Percentiles rank a stretch among this genome's conserved stretches.
phyloP scores from a whole-genome alignment of 2,329 filamentous ascomycete species.

The Botrytis hyacinthi region DNA sequence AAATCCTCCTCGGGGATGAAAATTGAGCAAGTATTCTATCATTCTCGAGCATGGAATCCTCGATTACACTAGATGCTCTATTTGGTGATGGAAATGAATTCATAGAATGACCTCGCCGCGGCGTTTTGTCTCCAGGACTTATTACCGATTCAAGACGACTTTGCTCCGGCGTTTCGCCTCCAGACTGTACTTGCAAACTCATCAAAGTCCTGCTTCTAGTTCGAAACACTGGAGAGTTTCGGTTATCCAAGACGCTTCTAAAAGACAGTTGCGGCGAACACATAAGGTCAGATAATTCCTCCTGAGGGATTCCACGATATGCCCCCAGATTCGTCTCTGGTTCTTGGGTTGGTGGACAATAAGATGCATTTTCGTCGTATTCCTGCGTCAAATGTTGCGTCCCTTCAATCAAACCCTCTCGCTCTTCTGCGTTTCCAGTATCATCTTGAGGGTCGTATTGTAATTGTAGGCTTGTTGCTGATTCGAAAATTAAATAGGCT shows the following conservation, averaged over 20 bases:
- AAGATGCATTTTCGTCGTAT: slow-evolving; percentile 32
- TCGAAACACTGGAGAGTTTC: slow-evolving; percentile 34
- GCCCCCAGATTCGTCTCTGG: slow-evolving; percentile 10
- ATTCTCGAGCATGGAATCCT: slow-evolving; percentile 52
- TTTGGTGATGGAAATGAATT: slow-evolving; percentile 37
- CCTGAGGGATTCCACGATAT: background rate
- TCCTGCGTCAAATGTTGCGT: slow-evolving; percentile 25
- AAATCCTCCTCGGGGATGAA: slow-evolving; percentile 50
- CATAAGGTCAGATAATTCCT: slow-evolving; percentile 7
- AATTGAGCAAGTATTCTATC: slow-evolving; percentile 38
- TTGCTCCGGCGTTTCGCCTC: background rate
- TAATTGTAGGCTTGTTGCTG: slow-evolving; percentile 24
- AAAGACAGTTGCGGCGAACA: slow-evolving; percentile 35
- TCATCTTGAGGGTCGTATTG: background rate
- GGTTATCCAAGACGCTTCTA: slow-evolving; percentile 33
- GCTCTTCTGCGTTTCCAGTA: background rate
- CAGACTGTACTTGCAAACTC: background rate
- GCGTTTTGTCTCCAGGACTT: background rate
- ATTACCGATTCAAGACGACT: background rate
- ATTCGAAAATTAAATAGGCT: slow-evolving; percentile 37
- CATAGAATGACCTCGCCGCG: background rate
- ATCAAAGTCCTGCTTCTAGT: slow-evolving; percentile 4
- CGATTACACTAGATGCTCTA: slow-evolving; percentile 50
- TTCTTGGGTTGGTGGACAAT: slow-evolving; percentile 17
- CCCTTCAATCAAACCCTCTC: slow-evolving; percentile 38